Conservation (phyloP, 768 basidiomycete species). For the Vararia minispora region DNA sequence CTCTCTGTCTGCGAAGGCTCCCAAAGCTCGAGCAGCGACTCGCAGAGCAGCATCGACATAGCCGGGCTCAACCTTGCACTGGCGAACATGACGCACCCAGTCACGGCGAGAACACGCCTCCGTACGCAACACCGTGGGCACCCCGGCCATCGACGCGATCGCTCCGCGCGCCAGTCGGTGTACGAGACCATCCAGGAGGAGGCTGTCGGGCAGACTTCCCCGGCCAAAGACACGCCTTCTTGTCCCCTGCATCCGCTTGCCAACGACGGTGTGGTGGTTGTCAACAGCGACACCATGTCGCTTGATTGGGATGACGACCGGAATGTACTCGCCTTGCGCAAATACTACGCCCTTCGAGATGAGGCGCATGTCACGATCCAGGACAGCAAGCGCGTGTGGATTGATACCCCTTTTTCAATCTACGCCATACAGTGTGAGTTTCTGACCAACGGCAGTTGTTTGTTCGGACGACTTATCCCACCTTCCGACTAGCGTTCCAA, state of each 20-base stretch:
- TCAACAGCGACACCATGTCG: conserved; percentile 38
- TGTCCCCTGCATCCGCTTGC: conserved; percentile 6
- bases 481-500: conserved; percentile 37
- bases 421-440: conserved; percentile 62
- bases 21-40: conserved; percentile 57
- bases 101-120: conserved; percentile 25
- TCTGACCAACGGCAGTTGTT: neutral
- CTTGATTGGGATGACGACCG: conserved; percentile 57
- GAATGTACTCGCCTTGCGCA: conserved; percentile 53
- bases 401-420: conserved; percentile 64
- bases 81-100: conserved; percentile 41
- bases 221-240: conserved; percentile 11
- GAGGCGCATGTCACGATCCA: conserved; percentile 56
- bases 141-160: conserved; percentile 60
- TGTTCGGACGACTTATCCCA: conserved; percentile 2
- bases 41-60: conserved; percentile 70
- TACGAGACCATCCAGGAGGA: conserved; percentile 82
- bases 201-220: conserved; percentile 23
- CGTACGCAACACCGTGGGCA: conserved; percentile 47
- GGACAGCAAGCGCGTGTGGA: conserved; percentile 57
- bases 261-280: conserved; percentile 35
- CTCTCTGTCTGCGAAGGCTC: conserved; percentile 60
- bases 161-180: conserved; percentile 52
- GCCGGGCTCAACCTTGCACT: conserved; percentile 47
- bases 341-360: conserved; percentile 56